Evolutionary conservation across 2,329 filamentous ascomycete species (phyloP).

Genomic region (Xylariaceae sp.): DNA sequence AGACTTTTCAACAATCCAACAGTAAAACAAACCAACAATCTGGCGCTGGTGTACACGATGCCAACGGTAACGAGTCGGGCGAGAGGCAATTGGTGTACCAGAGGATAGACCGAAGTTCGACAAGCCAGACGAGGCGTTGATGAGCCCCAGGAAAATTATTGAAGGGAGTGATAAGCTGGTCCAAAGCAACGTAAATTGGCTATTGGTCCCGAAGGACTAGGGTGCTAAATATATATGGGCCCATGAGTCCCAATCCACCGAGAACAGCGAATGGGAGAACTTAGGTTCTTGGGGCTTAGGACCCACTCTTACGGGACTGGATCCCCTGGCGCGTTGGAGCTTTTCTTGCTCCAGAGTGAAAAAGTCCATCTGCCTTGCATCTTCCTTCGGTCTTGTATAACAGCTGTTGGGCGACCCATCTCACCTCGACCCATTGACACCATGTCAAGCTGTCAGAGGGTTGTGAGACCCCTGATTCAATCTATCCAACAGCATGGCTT

Average conservation of each 20-base stretch:
- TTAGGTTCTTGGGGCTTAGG: no score
- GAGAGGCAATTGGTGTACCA: conserved; percentile 2
- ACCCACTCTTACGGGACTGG: conserved; percentile 4
- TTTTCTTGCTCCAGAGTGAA: conserved; percentile 4
- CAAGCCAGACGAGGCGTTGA: no score
- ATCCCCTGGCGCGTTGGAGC: conserved; percentile 3
- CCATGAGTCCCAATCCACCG: no score
- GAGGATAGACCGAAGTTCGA: no score
- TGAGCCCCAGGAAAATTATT: conserved; percentile 38
- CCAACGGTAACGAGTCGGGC: neutral
- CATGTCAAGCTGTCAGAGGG: conserved; percentile 68
- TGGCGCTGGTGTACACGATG: neutral
- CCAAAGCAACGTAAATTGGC: no score
- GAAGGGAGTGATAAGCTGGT: conserved; percentile 16
- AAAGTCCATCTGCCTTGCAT: conserved; percentile 1
- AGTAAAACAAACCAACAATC: neutral
- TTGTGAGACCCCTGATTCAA: conserved; percentile 61
- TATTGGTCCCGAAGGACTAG: neutral
- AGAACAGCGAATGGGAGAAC: conserved; percentile 17
- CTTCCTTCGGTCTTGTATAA: neutral
- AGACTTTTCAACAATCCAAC: no score
- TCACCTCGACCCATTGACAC: conserved; percentile 27
- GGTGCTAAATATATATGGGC: no score
- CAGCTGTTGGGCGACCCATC: neutral
- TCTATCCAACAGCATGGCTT: conserved; percentile 53